phyloP scores from a whole-genome alignment of 768 basidiomycete species.

The Russula emetica region DNA sequence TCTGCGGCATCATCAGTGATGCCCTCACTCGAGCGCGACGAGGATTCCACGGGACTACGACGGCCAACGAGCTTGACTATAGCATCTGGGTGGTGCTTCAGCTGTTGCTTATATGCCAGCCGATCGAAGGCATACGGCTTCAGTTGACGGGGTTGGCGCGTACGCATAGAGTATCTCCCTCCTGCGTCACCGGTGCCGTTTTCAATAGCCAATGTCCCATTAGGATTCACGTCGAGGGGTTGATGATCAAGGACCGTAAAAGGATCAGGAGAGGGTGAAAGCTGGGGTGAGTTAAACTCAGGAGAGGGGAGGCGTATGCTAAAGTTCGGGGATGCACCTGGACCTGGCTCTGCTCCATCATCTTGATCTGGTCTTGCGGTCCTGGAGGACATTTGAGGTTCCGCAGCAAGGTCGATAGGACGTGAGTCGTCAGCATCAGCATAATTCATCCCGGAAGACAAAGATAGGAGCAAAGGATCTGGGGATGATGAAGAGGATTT shows the following conservation, averaged over 20 bases:
- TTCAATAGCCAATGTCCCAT: slow-evolving; percentile 9
- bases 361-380: neutral
- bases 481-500: neutral
- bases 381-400: neutral
- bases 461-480: slow-evolving; percentile 7
- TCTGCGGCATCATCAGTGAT: neutral
- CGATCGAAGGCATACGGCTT: slow-evolving; percentile 61
- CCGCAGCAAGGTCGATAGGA: neutral
- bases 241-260: neutral
- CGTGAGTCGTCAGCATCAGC: neutral
- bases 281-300: neutral
- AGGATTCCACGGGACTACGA: slow-evolving; percentile 25
- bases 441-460: neutral
- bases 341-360: neutral
- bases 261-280: neutral
- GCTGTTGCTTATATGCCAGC: slow-evolving; percentile 45
- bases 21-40: slow-evolving; percentile 3
- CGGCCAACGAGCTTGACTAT: slow-evolving; percentile 51
- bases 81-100: slow-evolving; percentile 60
- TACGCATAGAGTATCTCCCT: slow-evolving; percentile 51
- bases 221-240: neutral
- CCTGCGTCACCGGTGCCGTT: neutral
- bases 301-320: neutral
- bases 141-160: slow-evolving; percentile 51
- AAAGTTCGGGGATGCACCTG: neutral